Evolutionary conservation across 2,329 filamentous ascomycete species (phyloP), one percentile per base, ranked within the genome.

Genomic region (Colletotrichum coccodes): DNA sequence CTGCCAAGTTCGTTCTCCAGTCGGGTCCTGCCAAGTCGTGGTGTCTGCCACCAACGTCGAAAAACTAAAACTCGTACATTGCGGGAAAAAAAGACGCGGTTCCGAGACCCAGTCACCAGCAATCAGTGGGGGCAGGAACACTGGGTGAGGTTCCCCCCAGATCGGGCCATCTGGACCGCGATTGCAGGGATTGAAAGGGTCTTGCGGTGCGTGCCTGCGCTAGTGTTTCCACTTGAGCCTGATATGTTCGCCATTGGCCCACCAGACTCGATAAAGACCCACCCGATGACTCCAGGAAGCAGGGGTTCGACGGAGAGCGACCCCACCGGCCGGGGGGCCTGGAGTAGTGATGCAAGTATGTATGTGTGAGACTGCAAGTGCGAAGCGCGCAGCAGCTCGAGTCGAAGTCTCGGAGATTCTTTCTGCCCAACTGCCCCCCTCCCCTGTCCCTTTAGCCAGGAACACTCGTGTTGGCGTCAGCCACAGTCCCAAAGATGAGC

Each of bases 201-300:
- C 56, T 34, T 21, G 50, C 32, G 58, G 57, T 40, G 50, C 44
- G 71, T 71, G 61, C 71, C 60, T 70, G 70, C 69, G 60, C 71
- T 72, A 72, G 71, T 72, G 71, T 72, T 72, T 72, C 69, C 47
- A 52, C 61, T 67, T 72, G 54, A 60, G 42, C 60, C 26, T 62
- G n/a, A 28, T 49, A 47, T 30, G 28, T 30, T 54, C n/a, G 1
- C 53, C 30, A 58, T 63, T 60, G 61, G 42, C 47, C 40, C 66
- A 49, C 23, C 3, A 18, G 1, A 18, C 21, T 14, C 26, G 28
- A 38, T 9, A 12, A 18, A 1, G 32, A 42, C 21, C 65, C 60
- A 64, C 26, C 21, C 23, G 14, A 14, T 4, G 32, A 47, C 28
- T 60, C 26, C 18, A 46, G 26, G 23, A 34, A 23, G 49, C 61